phyloP scores from a whole-genome alignment of 2,329 filamentous ascomycete genomes.

The Orbilia javanica region DNA sequence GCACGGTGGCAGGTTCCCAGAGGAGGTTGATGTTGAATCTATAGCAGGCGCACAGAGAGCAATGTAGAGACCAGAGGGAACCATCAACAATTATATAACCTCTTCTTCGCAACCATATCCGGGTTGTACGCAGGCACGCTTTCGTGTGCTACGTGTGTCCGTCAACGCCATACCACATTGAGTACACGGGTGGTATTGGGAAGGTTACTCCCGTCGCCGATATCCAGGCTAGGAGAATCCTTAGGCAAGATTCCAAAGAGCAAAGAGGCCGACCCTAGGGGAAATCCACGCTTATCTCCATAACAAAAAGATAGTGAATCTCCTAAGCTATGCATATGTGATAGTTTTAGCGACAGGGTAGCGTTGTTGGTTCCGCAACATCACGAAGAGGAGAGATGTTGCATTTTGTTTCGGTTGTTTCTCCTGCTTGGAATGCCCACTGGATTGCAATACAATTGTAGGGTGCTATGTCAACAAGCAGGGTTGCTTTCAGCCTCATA shows the following conservation, averaged over 20 bases:
- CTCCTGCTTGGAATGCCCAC: conserved; percentile 26
- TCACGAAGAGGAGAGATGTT: background rate
- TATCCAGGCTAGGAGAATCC: background rate
- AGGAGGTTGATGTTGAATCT: background rate
- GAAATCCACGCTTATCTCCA: background rate
- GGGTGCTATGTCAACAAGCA: background rate
- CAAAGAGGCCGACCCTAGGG: background rate
- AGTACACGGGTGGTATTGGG: background rate
- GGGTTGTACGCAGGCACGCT: background rate
- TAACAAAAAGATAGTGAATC: background rate
- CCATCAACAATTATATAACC: conserved; percentile 17
- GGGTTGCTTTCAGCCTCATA: conserved; percentile 6
- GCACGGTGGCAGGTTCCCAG: background rate
- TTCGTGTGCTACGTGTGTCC: conserved; percentile 16
- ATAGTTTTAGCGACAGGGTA: background rate
- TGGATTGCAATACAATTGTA: background rate
- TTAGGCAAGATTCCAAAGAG: background rate
- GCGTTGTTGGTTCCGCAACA: conserved; percentile 16
- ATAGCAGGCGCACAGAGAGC: background rate
- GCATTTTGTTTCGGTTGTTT: conserved; percentile 26
- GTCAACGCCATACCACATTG: conserved; percentile 11
- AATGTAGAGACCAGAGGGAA: background rate
- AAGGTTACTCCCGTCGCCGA: conserved; percentile 18
- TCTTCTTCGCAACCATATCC: background rate
- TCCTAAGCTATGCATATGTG: background rate